Evolutionary conservation across 768 basidiomycete species (phyloP).

Genomic region (Holtermannia corniformis): DNA sequence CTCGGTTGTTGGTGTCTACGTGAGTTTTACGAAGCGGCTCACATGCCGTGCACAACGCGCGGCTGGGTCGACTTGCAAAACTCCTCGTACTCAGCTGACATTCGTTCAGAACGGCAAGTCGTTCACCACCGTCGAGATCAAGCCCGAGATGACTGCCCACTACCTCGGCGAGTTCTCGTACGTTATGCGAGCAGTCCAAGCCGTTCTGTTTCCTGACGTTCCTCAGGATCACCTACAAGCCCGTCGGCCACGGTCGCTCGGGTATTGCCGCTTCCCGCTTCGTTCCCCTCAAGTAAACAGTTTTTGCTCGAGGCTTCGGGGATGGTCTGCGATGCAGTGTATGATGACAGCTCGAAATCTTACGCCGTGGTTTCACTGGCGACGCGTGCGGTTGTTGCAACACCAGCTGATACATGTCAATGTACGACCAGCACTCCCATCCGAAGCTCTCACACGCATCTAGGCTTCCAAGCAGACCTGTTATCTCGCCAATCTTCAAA

Average conservation of each 20-base stretch:
- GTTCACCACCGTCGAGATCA: conserved; percentile 78
- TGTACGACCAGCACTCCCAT: too few relatives aligned
- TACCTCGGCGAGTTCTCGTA: conserved; percentile 76
- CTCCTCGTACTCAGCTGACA: not conserved
- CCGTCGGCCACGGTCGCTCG: conserved; percentile 99
- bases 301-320: too few relatives aligned
- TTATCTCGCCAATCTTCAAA: not conserved
- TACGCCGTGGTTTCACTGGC: not conserved
- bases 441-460: not conserved
- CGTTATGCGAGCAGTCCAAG: conserved; percentile 4
- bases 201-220: conserved; percentile 2
- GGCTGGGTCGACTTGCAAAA: too few relatives aligned
- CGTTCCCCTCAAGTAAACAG: conserved; percentile 89
- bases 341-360: not conserved
- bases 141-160: conserved; percentile 99
- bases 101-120: conserved; percentile 38
- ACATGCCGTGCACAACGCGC: too few relatives aligned
- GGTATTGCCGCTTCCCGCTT: conserved; percentile 64
- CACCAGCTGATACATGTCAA: not conserved
- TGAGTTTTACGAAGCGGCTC: conserved; percentile 20
- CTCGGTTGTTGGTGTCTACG: conserved; percentile 91
- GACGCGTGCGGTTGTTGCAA: not conserved
- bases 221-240: conserved; percentile 73
- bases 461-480: not conserved
- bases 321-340: not conserved